Conservation (phyloP, 1,284 basidiomycete species). For the Marasmius oreades region DNA sequence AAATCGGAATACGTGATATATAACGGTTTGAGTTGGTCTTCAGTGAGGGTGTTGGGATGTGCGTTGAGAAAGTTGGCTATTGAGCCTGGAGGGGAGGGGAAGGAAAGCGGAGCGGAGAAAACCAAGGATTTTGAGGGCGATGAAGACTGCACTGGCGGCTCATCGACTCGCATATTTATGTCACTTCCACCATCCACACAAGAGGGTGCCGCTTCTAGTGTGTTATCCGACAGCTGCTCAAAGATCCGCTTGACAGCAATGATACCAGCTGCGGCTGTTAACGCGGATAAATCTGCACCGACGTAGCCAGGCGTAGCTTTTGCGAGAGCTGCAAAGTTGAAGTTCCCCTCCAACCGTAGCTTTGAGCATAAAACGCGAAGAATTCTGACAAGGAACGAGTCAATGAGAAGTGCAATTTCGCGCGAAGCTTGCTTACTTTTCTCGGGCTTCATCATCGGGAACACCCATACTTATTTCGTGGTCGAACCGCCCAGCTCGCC, state of each 20-base stretch:
- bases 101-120: slow-evolving; percentile 31
- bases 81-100: slow-evolving; percentile 54
- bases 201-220: slow-evolving; percentile 36
- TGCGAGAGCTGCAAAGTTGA: slow-evolving; percentile 80
- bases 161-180: slow-evolving; percentile 46
- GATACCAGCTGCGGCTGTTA: slow-evolving; percentile 93
- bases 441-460: slow-evolving; percentile 86
- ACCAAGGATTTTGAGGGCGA: slow-evolving; percentile 18
- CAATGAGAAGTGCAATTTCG: not conserved
- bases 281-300: slow-evolving; percentile 88
- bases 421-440: slow-evolving; percentile 62
- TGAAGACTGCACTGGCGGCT: slow-evolving; percentile 28
- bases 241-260: slow-evolving; percentile 97
- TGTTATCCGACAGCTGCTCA: slow-evolving; percentile 70
- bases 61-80: slow-evolving; percentile 88
- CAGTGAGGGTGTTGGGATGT: slow-evolving; percentile 78
- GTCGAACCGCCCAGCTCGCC: slow-evolving; percentile 93
- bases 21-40: slow-evolving; percentile 75
- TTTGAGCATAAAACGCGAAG: slow-evolving; percentile 76
- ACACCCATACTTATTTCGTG: slow-evolving; percentile 98
- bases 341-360: slow-evolving; percentile 75
- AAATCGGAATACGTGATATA: slow-evolving; percentile 84
- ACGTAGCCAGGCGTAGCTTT: slow-evolving; percentile 97
- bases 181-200: slow-evolving; percentile 32
- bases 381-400: slow-evolving; percentile 49